Evolutionary conservation across 2,329 filamentous ascomycete genomes (phyloP).

Genomic region (Verticillium tricorpus): DNA sequence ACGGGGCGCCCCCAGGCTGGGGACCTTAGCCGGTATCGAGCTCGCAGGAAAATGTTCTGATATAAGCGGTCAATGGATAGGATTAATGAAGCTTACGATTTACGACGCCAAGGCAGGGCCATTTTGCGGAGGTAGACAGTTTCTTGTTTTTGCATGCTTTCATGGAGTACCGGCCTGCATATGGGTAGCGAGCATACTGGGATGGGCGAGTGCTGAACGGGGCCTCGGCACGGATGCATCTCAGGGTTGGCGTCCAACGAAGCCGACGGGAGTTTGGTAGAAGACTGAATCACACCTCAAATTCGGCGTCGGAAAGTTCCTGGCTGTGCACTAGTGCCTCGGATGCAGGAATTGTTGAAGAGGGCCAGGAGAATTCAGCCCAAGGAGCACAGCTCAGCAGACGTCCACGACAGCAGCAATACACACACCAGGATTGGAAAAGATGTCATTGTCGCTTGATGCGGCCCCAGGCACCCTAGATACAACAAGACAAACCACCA

Average conservation of each 20-base stretch:
- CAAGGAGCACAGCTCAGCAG: too few species aligned
- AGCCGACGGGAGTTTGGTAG: not conserved
- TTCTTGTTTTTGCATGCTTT: not conserved
- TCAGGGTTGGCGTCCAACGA: not conserved
- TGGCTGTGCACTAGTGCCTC: too few species aligned
- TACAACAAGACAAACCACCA: not conserved
- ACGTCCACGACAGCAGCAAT: not conserved
- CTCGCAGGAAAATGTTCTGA: not conserved
- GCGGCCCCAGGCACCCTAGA: not conserved
- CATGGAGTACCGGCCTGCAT: not conserved
- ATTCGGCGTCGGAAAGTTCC: too few species aligned
- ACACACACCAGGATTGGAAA: not conserved
- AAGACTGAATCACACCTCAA: not conserved
- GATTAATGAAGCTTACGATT: not conserved
- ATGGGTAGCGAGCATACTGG: not conserved
- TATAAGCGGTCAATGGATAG: not conserved
- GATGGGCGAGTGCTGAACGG: not conserved
- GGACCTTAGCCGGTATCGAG: not conserved
- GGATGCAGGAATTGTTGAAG: too few species aligned
- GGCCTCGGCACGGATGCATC: not conserved
- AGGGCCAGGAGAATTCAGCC: too few species aligned
- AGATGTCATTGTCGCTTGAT: not conserved
- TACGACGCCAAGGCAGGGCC: not conserved
- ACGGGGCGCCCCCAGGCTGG: not conserved
- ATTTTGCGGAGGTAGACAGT: not conserved